Conservation (phyloP, 306 rosid genomes). For the Pyrus pyrifolia region DNA sequence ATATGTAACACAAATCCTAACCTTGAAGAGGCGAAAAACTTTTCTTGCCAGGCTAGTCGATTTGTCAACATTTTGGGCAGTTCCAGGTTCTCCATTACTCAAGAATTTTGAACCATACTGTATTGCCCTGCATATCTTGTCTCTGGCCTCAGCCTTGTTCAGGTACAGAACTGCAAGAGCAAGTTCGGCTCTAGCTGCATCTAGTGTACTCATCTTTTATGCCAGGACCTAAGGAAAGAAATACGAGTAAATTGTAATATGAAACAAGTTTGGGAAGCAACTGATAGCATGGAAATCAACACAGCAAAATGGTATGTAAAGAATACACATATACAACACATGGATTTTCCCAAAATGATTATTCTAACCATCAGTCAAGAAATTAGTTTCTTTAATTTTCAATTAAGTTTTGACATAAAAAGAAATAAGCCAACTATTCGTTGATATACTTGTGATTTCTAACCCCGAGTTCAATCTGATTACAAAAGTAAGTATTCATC, state of each 20-base stretch:
- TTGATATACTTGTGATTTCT: neutral
- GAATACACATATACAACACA: neutral
- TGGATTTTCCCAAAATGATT: neutral
- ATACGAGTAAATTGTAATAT: neutral
- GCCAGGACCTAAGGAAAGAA: slow-evolving; percentile 7
- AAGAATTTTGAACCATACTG: slow-evolving; percentile 95
- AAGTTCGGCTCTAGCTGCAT: slow-evolving; percentile 87
- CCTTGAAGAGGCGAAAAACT: slow-evolving; percentile 96
- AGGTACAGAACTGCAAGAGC: slow-evolving; percentile 75
- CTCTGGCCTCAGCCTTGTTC: slow-evolving; percentile 97
- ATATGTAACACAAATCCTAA: slow-evolving; percentile 19
- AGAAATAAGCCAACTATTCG: neutral
- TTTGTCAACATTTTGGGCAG: slow-evolving; percentile 89
- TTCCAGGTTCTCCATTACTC: slow-evolving; percentile 89
- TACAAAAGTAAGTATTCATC: neutral
- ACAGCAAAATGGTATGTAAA: neutral
- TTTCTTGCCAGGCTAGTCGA: slow-evolving; percentile 93
- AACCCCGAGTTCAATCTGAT: neutral
- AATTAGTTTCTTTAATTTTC: neutral
- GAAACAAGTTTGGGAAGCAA: neutral
- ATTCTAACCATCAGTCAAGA: neutral
- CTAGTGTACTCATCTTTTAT: slow-evolving; percentile 81
- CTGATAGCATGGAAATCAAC: neutral
- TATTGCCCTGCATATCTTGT: slow-evolving; percentile 97
- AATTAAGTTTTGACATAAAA: neutral